Evolutionary conservation across 2,329 filamentous ascomycete species (phyloP).

Genomic region (Decorospora gaudefroyi): DNA sequence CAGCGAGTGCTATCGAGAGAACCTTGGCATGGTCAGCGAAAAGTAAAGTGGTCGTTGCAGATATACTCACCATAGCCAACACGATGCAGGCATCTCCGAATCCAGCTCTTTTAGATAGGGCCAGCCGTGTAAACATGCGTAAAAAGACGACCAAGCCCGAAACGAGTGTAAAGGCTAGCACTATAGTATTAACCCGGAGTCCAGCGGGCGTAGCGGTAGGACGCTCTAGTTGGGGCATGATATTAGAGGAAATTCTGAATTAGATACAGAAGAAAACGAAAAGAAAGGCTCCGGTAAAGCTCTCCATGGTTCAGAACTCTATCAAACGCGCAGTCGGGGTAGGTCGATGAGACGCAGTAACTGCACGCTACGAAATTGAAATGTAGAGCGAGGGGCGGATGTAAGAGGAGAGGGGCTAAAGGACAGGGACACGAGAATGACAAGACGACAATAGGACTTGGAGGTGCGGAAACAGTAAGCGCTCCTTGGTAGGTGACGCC

Average conservation of each 20-base stretch:
- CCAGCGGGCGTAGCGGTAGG: conserved; percentile 34
- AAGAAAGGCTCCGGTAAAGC: not conserved
- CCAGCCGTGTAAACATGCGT: conserved; percentile 37
- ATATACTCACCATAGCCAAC: conserved; percentile 38
- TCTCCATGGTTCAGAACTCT: conserved; percentile 6
- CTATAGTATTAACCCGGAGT: conserved; percentile 38
- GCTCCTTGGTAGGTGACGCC: conserved; percentile 3
- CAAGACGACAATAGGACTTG: not conserved
- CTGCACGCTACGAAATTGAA: conserved; percentile 1
- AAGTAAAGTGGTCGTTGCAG: not conserved
- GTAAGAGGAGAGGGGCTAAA: not conserved
- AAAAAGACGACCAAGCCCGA: conserved; percentile 38
- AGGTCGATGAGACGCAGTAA: not conserved
- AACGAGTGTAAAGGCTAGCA: conserved; percentile 40
- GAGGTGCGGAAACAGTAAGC: conserved; percentile 4
- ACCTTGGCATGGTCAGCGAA: conserved; percentile 23
- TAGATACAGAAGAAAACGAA: conserved; percentile 12
- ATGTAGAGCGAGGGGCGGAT: conserved; percentile 1
- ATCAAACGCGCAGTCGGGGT: conserved; percentile 2
- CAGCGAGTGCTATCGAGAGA: conserved; percentile 35
- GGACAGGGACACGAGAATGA: not conserved
- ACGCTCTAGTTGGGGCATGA: conserved; percentile 6
- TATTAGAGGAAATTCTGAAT: conserved; percentile 2
- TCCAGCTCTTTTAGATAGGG: conserved; percentile 32
- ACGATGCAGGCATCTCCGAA: conserved; percentile 40